Evolutionary conservation across 371 early-diverging fungal genomes (phyloP).

Genomic region (Mucor mucedo): DNA sequence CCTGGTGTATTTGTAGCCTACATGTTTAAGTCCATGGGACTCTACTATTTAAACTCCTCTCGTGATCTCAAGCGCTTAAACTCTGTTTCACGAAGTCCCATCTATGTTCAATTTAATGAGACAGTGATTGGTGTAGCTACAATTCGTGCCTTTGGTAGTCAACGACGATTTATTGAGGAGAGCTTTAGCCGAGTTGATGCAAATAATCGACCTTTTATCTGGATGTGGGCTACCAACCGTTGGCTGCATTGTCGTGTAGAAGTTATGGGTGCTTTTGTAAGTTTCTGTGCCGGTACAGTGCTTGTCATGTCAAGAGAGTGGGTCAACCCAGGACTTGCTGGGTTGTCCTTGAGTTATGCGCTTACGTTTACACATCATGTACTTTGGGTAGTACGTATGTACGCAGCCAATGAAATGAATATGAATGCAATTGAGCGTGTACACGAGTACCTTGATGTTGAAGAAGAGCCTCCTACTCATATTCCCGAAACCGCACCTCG

Average conservation of each 20-base stretch:
- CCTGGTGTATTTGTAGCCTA: constrained; percentile 56
- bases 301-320: constrained; percentile 52
- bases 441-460: constrained; percentile 72
- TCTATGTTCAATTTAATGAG: constrained; percentile 80
- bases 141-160: constrained; percentile 77
- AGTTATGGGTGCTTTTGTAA: constrained; percentile 69
- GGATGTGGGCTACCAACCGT: constrained; percentile 86
- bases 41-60: constrained; percentile 72
- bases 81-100: constrained; percentile 78
- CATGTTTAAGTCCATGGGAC: constrained; percentile 55
- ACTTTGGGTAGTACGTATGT: constrained; percentile 80
- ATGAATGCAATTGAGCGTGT: constrained; percentile 89
- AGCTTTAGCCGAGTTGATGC: constrained; percentile 63
- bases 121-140: constrained; percentile 77
- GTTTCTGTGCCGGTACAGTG: constrained; percentile 72
- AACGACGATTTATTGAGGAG: constrained; percentile 65
- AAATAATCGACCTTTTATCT: constrained; percentile 82
- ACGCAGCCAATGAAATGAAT: constrained; percentile 84
- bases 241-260: constrained; percentile 90
- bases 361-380: constrained; percentile 71
- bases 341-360: constrained; percentile 77
- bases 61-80: constrained; percentile 93
- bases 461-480: constrained; percentile 69
- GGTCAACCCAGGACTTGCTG: constrained; percentile 79
- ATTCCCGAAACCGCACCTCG: constrained; percentile 56